Base-by-base conservation (phyloP, 805 yeast species). In the Wickerhamiella sergipiensis region DNA sequence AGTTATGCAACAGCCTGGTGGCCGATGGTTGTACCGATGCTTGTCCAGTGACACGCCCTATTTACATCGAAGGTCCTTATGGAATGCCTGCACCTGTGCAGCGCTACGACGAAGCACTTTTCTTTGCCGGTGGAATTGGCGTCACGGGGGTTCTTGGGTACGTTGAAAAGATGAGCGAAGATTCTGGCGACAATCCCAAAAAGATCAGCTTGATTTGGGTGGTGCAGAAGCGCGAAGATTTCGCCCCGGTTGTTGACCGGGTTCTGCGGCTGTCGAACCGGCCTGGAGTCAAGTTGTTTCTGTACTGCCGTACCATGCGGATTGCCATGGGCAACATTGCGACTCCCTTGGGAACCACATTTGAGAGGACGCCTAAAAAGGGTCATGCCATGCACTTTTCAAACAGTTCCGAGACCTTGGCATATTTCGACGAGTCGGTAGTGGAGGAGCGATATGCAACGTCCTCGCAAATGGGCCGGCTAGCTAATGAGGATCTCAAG, bases 81-180 rank as follows among this genome's bases (percentile, higher is more conserved):
- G 85, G 85, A 1, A 62, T 67, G 3, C 60, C 71, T 1, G 63
- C 61, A 15, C 80, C 79, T 1, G 73, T 76, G 52, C 69, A 69
- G 46, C 67, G 71, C 19, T 78, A 74, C 57, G 70, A 69, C 36
- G 69, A 71, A 46, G 73, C 75, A 1, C 64, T 79, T 7, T 70
- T 79, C 44, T 63, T 80, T 43, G 80, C 82, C 3, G 85, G 85
- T 9, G 85, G 85, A 6, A 76, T 77, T 54, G 85, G 85, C 10
- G 71, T 80, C 58, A 77, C 85, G 0, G 82, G 79, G 0, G 67
- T 77, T 9, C 67, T 74, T 43, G 68, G 78, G 2, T 71, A 77
- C 51, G 77, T 76, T 9, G 67, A 64, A 46, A 50, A 54, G 50
- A 52, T 69, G 54, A 47, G 43, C 46, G 22, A 47, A n/a, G 49